These are phyloP conservation scores for Penicillium arizonense DNA, from an alignment of 495 filamentous ascomycete species.

Conservation along the genomic window DNA sequence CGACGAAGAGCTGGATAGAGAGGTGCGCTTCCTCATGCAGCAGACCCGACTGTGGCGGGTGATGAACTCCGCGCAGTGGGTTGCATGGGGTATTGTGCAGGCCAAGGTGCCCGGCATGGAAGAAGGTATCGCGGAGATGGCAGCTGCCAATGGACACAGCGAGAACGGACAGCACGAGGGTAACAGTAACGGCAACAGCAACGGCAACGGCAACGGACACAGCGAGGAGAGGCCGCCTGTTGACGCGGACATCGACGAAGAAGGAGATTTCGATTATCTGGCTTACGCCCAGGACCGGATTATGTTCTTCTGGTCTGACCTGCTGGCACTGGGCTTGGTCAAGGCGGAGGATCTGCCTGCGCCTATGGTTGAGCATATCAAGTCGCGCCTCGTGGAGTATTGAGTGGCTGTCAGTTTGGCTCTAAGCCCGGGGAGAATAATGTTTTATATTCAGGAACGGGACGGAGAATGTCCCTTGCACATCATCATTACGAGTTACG, in stretches of 20 bases:
- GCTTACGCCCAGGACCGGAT: conserved; percentile 88
- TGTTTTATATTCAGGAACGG: not conserved
- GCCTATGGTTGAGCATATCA: conserved; percentile 54
- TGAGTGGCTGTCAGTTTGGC: conserved; percentile 21
- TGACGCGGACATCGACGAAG: conserved; percentile 35
- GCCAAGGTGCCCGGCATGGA: conserved; percentile 73
- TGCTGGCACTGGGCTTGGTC: conserved; percentile 68
- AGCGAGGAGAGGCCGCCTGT: conserved; percentile 14
- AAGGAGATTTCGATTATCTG: conserved; percentile 86
- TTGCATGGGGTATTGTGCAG: conserved; percentile 94
- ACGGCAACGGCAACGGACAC: conserved; percentile 6
- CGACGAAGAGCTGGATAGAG: conserved; percentile 59
- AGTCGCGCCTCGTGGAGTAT: conserved; percentile 55
- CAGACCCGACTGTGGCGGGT: conserved; percentile 84
- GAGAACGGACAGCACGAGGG: conserved; percentile 12
- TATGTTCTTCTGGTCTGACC: conserved; percentile 90
- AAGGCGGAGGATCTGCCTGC: conserved; percentile 70
- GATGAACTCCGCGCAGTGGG: conserved; percentile 87
- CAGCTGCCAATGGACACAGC: conserved; percentile 7
- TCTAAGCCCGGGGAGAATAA: not conserved
- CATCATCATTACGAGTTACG: conserved; percentile 20
- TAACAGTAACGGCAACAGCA: conserved; percentile 1
- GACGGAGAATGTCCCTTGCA: conserved; percentile 1
- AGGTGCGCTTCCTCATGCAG: conserved; percentile 65
- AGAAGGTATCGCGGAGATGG: conserved; percentile 29